A percentile compares a stretch with the other conserved stretches of the same genome.
Evolutionary conservation across 2,329 filamentous ascomycete genomes (phyloP).

Genomic region (Aspergillus ochraceoroseus): DNA sequence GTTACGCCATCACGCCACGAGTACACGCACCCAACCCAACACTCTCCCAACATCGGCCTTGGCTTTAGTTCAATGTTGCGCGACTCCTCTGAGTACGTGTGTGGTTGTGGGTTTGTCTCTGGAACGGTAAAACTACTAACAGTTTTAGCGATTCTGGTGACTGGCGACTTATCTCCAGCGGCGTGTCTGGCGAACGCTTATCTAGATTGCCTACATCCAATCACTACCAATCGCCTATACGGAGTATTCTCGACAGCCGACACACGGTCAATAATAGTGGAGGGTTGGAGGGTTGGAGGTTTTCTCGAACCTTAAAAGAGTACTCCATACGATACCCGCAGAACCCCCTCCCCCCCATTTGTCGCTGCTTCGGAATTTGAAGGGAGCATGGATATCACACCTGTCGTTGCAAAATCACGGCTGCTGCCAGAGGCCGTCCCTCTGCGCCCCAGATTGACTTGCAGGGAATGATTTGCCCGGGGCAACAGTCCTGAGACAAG

Average conservation of each 20-base stretch:
- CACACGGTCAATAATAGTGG: neutral
- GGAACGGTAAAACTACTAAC: slow-evolving; percentile 7
- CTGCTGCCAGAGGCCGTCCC: slow-evolving; percentile 35
- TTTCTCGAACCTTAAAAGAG: slow-evolving; percentile 12
- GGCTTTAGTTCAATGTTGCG: slow-evolving; percentile 11
- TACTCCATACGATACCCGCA: neutral
- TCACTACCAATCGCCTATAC: no score
- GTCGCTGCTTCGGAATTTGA: slow-evolving; percentile 6
- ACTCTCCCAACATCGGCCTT: slow-evolving; percentile 10
- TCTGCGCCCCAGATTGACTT: slow-evolving; percentile 38
- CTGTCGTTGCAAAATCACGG: slow-evolving; percentile 32
- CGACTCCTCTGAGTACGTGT: slow-evolving; percentile 8
- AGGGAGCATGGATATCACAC: slow-evolving; percentile 1
- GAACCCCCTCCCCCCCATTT: neutral
- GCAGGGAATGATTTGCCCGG: slow-evolving; percentile 42
- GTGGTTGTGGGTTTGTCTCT: neutral
- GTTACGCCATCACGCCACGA: neutral
- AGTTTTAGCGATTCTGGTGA: slow-evolving; percentile 2
- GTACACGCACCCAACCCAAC: slow-evolving; percentile 2
- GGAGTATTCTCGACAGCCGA: neutral
- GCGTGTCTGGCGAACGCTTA: slow-evolving; percentile 9
- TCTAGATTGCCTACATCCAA: no score
- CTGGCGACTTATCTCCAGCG: slow-evolving; percentile 8
- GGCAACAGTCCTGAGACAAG: slow-evolving; percentile 22
- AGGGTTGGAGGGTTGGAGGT: slow-evolving; percentile 1